Evolutionary conservation across 2,329 filamentous ascomycete genomes (phyloP), one percentile per base, ranked within the genome.

Genomic region (Fusarium sp.): DNA sequence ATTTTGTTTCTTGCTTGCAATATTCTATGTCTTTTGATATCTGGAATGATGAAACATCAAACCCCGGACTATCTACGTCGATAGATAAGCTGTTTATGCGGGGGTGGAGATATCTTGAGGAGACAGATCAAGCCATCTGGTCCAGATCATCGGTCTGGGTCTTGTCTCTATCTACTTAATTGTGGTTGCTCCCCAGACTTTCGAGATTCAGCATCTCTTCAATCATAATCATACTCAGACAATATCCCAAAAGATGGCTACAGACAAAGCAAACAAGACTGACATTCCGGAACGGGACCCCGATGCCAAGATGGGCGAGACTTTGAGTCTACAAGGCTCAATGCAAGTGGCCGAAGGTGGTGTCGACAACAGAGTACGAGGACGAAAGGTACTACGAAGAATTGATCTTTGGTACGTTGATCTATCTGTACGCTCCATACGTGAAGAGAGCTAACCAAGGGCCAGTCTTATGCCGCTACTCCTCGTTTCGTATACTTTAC

Each of bases 401-500:
- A 72, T 72, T 9, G 70, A 72, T 26, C 16, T 59, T 4, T 72
- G 62, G 70, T 71, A 42, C 38, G 53, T 36, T 2, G 0, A 2
- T 2, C 6, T 2, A 16, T 16, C 6, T 4, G 23, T 23, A 23
- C 23, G 8, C 6, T 3, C 8, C 13, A 5, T 8, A 12, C 2
- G 16, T 10, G 4, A 3, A 1, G 7, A 15, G 5, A 41, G 12
- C 18, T 26, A 59, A 5, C 59, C 26, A 8, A n/a, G 15, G 2
- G 12, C 3, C 12, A 72, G 70, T 11, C 41, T 72, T 12, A 47
- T 72, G 45, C 70, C 70, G 1, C 37, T 73, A 1, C 60, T 73
- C 1, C 58, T 73, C 8, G 71, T 72, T 3, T 73, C 71, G 1
- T 73, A 73, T 6, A 73, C 69, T 16, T 34, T 73, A 1, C 71